Evolutionary conservation across 1,139 yeast genomes (phyloP), one percentile per base, ranked within the genome.

Genomic region (Debaryomyces subglobosus): DNA sequence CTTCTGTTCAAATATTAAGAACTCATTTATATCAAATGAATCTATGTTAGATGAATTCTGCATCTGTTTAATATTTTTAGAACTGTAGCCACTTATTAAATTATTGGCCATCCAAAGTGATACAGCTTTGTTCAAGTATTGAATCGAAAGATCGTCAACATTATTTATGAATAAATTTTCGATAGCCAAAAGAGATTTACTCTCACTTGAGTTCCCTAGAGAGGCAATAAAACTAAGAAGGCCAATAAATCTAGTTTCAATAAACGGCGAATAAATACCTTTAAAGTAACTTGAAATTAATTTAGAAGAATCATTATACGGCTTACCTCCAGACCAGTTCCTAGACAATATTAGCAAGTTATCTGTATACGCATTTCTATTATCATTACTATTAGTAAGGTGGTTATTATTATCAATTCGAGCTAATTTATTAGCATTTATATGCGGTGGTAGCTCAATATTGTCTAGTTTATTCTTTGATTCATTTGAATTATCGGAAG

Each of bases 381-480:
- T 45, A 2, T 35, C 24, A 5, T 34, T 21, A 2, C 4, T 18
- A 4, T 4, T 24, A 27, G 24, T 10, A 13, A 16, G 8, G 25
- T 18, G 13, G n/a, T 35, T 25, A 29, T 38, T 12, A 44, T 24
- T 25, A 3, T 49, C 35, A 9, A 59, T 32, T 13, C 34, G 32
- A 10, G 45, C 36, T 8, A 51, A 24, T 33, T 64, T 67, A 18
- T 53, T 61, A 0, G 74, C 75, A 53, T 74, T 65, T 9, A 75
- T 68, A 47, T 67, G 62, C 1, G 72, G 68, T 1, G 79, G 79
- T n/a, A 75, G 58, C 44, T 71, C 70, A 21, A 75, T 65, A 27
- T 65, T 59, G 46, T 75, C 78, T 2, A 74, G 53, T 33, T 55
- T 61, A 49, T 73, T 73, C 1, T 44, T 42, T 13, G 45, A 33